phyloP scores from a whole-genome alignment of 495 filamentous ascomycete genomes.

The Talaromyces ruber region DNA sequence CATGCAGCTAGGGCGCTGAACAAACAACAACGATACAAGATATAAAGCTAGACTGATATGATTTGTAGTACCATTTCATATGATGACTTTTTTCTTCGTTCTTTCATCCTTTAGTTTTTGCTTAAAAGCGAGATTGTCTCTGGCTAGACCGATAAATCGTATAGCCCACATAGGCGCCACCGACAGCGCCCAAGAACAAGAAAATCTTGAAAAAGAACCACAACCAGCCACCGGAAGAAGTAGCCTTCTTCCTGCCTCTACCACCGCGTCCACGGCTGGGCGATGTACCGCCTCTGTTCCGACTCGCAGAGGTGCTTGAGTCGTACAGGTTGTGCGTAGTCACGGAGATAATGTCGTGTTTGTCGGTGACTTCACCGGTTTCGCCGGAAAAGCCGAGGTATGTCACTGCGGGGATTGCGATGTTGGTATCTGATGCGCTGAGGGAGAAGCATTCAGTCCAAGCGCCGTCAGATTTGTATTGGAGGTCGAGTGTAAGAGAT shows the following conservation, averaged over 20 bases:
- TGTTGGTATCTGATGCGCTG: conserved; percentile 49
- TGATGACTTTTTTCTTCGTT: neutral
- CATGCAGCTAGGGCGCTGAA: neutral
- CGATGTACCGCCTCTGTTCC: conserved; percentile 23
- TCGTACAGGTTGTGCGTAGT: conserved; percentile 83
- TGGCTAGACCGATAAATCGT: conserved; percentile 70
- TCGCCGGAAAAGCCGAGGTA: conserved; percentile 96
- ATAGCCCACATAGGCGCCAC: conserved; percentile 73
- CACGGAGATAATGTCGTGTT: conserved; percentile 93
- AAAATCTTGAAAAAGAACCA: conserved; percentile 90
- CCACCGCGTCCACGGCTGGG: conserved; percentile 16
- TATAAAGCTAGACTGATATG: neutral
- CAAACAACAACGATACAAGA: neutral
- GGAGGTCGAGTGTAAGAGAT: conserved; percentile 79
- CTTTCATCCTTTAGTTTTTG: conserved; percentile 1
- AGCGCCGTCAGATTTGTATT: conserved; percentile 81
- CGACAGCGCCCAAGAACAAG: conserved; percentile 60
- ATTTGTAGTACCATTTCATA: neutral
- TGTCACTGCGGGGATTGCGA: conserved; percentile 78
- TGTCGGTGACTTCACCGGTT: conserved; percentile 93
- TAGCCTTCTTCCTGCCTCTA: conserved; percentile 20
- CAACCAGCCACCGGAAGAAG: conserved; percentile 60
- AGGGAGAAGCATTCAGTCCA: conserved; percentile 88
- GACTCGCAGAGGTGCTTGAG: conserved; percentile 34
- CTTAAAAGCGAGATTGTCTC: conserved; percentile 70